These are phyloP conservation scores for Chimonanthus praecox DNA, from an alignment of 164 flowering plant genomes.

Conservation along the genomic window DNA sequence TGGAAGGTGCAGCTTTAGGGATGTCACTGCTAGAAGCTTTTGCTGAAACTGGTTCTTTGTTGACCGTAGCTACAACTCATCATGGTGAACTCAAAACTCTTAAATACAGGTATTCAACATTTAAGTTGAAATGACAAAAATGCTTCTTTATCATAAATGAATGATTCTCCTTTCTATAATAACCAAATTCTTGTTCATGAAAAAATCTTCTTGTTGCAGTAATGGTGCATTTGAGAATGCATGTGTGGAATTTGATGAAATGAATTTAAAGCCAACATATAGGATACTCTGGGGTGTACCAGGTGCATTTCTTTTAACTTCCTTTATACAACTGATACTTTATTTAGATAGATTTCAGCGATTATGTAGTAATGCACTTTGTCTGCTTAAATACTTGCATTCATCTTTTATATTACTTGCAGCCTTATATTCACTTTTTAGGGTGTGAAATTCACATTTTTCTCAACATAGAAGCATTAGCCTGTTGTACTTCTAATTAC, in stretches of 20 bases:
- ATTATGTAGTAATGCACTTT: neutral
- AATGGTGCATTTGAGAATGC: conserved; percentile 85
- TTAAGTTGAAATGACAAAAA: neutral
- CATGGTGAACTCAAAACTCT: conserved; percentile 94
- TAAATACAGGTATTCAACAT: conserved; percentile 63
- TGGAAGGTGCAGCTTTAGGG: conserved; percentile 98
- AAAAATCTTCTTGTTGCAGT: conserved; percentile 32
- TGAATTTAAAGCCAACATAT: conserved; percentile 81
- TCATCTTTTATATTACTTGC: neutral
- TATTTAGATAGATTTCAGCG: neutral
- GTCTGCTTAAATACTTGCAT: neutral
- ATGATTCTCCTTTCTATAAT: neutral
- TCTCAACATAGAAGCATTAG: neutral
- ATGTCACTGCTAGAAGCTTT: conserved; percentile 88
- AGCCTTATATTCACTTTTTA: neutral
- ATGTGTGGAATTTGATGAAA: conserved; percentile 95
- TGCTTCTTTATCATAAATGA: neutral
- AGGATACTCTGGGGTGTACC: conserved; percentile 94
- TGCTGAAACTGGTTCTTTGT: conserved; percentile 62
- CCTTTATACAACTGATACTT: neutral
- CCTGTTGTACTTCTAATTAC: neutral
- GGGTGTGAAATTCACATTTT: neutral
- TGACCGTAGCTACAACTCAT: conserved; percentile 93
- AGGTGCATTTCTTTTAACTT: conserved; percentile 38
- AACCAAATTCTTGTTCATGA: conserved; percentile 7